These are phyloP conservation scores for Chalciporus sp. DNA, from an alignment of 1,284 basidiomycete genomes.

Conservation along the genomic window DNA sequence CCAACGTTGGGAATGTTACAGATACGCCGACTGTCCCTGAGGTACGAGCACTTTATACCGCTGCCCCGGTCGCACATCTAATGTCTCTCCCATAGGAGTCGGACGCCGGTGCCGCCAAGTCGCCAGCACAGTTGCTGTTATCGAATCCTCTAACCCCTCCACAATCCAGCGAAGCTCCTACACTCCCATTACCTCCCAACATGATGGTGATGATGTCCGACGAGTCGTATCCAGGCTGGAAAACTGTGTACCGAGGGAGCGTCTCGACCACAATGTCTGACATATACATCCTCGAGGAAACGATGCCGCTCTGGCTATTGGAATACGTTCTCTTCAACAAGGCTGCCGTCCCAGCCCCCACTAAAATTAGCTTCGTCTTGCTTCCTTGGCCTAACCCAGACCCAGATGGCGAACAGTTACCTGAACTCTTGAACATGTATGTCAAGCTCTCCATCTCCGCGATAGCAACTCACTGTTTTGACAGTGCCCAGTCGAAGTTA, in stretches of 20 bases:
- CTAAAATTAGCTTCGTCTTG: conserved; percentile 88
- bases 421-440: conserved; percentile 65
- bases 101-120: conserved; percentile 37
- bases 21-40: conserved; percentile 25
- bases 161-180: conserved; percentile 72
- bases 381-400: conserved; percentile 71
- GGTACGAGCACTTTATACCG: conserved; percentile 18
- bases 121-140: conserved; percentile 68
- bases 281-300: conserved; percentile 69
- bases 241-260: conserved; percentile 76
- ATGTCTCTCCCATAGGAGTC: conserved; percentile 22
- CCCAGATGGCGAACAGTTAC: conserved; percentile 58
- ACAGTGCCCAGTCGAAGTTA: conserved; percentile 77
- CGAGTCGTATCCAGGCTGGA: conserved; percentile 80
- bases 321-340: conserved; percentile 84
- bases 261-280: conserved; percentile 69
- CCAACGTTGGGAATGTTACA: conserved; percentile 9
- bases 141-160: conserved; percentile 73
- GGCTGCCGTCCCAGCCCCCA: conserved; percentile 45
- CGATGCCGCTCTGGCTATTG: conserved; percentile 85
- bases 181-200: conserved; percentile 60
- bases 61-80: neutral
- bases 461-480: conserved; percentile 13
- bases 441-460: neutral
- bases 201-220: conserved; percentile 83